Conservation (phyloP, 805 yeast species). For the Millerozyma miso region DNA sequence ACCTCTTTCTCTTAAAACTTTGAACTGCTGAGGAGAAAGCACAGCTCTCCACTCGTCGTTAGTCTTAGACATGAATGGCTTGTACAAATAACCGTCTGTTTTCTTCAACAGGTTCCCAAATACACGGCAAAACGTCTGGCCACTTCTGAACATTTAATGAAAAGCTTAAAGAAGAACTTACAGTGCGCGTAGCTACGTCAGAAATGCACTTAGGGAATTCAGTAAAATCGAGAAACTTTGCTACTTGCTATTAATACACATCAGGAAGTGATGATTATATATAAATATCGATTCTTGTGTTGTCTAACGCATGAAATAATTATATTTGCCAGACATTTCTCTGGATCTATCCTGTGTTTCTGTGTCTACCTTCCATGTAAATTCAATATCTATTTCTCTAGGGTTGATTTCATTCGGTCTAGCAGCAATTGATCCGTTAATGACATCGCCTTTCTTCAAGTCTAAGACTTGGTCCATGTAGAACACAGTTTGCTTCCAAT, state of each 20-base stretch:
- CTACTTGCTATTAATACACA: neutral
- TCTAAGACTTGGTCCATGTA: conserved; percentile 80
- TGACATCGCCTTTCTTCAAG: conserved; percentile 67
- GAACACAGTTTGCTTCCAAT: conserved; percentile 98
- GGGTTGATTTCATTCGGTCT: conserved; percentile 77
- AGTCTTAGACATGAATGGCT: conserved; percentile 22
- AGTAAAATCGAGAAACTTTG: neutral
- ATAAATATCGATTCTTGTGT: too few species aligned
- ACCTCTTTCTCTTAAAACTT: conserved; percentile 68
- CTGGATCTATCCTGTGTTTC: conserved; percentile 46
- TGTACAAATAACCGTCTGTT: neutral
- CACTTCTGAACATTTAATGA: neutral
- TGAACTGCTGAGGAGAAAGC: conserved; percentile 71
- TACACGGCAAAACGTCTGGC: neutral
- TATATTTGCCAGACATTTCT: conserved; percentile 54
- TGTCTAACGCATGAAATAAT: conserved; percentile 65
- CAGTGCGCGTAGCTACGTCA: too few species aligned
- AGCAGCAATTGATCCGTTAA: conserved; percentile 68
- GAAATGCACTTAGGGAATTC: too few species aligned
- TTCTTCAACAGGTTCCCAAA: neutral
- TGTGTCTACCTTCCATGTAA: conserved; percentile 52
- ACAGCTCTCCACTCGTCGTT: conserved; percentile 78
- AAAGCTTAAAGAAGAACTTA: neutral
- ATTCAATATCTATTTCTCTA: conserved; percentile 82
- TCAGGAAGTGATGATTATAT: neutral